Conservation (phyloP, 768 basidiomycete genomes). For the Podaxis sp. region DNA sequence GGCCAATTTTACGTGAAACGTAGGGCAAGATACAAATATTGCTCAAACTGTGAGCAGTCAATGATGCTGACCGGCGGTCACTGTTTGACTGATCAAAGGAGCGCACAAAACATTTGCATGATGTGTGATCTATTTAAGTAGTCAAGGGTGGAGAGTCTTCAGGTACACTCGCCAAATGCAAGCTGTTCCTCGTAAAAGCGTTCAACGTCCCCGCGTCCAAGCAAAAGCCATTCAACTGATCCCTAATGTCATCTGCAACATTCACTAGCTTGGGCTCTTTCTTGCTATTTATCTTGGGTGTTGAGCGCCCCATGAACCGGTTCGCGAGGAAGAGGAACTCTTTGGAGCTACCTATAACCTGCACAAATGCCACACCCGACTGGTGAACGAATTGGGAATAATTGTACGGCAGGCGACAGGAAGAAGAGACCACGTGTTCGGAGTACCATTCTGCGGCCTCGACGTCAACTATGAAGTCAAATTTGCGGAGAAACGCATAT, state of each 20-base stretch:
- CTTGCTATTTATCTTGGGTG: conserved; percentile 51
- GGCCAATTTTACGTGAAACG: too few species aligned
- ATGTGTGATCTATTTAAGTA: conserved; percentile 28
- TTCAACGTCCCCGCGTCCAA: conserved; percentile 50
- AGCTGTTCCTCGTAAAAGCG: conserved; percentile 76
- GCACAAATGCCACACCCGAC: conserved; percentile 86
- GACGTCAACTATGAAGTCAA: conserved; percentile 82
- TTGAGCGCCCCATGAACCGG: conserved; percentile 73
- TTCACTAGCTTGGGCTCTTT: conserved; percentile 57
- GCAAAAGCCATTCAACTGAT: conserved; percentile 65
- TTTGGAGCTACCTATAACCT: conserved; percentile 74
- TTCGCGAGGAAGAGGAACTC: conserved; percentile 93
- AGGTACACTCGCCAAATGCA: conserved; percentile 38
- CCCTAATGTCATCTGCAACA: conserved; percentile 62
- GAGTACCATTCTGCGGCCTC: conserved; percentile 79
- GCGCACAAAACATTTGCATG: not conserved
- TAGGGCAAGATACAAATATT: too few species aligned
- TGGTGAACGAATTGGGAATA: conserved; percentile 95
- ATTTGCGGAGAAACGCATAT: conserved; percentile 69
- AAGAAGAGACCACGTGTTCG: conserved; percentile 82
- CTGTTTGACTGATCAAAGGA: not conserved
- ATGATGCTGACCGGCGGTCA: too few species aligned
- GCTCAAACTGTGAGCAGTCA: too few species aligned
- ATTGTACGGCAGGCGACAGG: conserved; percentile 73
- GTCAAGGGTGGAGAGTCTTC: conserved; percentile 58